phyloP scores from a whole-genome alignment of 768 basidiomycete genomes.

The Inosperma sp. region DNA sequence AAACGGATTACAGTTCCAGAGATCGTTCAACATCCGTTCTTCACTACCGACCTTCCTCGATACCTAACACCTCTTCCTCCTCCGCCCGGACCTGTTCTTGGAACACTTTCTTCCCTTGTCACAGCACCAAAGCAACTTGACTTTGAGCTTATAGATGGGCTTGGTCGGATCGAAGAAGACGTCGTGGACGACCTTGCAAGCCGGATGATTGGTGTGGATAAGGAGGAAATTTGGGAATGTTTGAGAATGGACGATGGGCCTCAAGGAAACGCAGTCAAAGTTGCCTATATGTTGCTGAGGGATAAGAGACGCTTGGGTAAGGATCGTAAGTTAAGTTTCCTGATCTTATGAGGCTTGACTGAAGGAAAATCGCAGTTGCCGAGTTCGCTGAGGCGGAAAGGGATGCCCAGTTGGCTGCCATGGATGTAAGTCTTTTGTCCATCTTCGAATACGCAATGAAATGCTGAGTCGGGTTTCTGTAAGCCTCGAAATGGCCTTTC shows the following conservation, averaged over 20 bases:
- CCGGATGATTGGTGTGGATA: slow-evolving; percentile 68
- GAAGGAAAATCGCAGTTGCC: slow-evolving; percentile 47
- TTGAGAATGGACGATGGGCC: slow-evolving; percentile 78
- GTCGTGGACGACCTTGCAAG: slow-evolving; percentile 78
- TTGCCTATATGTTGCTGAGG: slow-evolving; percentile 89
- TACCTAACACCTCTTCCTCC: slow-evolving; percentile 85
- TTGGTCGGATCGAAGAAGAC: slow-evolving; percentile 89
- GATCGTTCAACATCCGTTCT: slow-evolving; percentile 89
- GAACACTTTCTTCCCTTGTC: slow-evolving; percentile 68
- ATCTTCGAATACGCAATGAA: slow-evolving; percentile 4
- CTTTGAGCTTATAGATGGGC: slow-evolving; percentile 84
- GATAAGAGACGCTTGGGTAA: slow-evolving; percentile 83
- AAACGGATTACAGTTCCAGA: slow-evolving; percentile 92
- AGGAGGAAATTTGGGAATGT: slow-evolving; percentile 85
- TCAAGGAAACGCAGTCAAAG: slow-evolving; percentile 90
- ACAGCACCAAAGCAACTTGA: slow-evolving; percentile 63
- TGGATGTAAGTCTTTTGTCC: slow-evolving; percentile 57
- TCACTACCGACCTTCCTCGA: slow-evolving; percentile 75
- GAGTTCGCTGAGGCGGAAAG: slow-evolving; percentile 83
- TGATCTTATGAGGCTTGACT: background rate
- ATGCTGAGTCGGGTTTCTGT: background rate
- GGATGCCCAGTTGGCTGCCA: slow-evolving; percentile 70
- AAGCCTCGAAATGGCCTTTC: slow-evolving; percentile 72
- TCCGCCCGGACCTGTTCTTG: slow-evolving; percentile 70
- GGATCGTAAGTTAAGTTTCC: slow-evolving; percentile 60